phyloP scores from a whole-genome alignment of 305 asterid genomes.

The Caryopteris hybrid region DNA sequence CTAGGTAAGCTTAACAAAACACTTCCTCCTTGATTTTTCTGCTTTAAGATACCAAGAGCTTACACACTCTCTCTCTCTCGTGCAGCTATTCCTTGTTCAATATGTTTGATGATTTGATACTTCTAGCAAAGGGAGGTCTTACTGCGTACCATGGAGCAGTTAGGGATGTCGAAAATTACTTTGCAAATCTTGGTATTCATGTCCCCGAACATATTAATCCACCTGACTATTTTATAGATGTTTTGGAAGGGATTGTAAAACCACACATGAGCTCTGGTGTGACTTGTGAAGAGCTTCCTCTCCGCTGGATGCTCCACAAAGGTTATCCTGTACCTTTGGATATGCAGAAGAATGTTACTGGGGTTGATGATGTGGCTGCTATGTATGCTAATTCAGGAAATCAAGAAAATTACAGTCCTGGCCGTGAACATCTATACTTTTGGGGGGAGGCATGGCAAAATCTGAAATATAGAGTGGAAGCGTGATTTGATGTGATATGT shows the following conservation, averaged over 20 bases:
- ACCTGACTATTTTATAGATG: conserved; percentile 85
- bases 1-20: conserved; percentile 46
- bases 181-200: conserved; percentile 51
- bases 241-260: conserved; percentile 82
- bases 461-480: conserved; percentile 47
- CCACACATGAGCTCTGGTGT: conserved; percentile 46
- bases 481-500: conserved; percentile 38
- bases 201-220: conserved; percentile 94
- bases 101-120: conserved; percentile 94
- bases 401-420: conserved; percentile 37
- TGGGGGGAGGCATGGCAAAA: conserved; percentile 60
- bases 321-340: conserved; percentile 76
- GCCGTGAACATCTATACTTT: conserved; percentile 45
- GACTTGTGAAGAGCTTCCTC: conserved; percentile 74
- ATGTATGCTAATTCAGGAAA: conserved; percentile 24
- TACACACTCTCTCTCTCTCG: conserved; percentile 6
- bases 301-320: conserved; percentile 88
- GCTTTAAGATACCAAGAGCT: not conserved
- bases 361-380: conserved; percentile 21
- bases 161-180: conserved; percentile 79
- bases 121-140: conserved; percentile 96
- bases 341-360: conserved; percentile 45
- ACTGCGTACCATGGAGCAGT: conserved; percentile 85
- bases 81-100: conserved; percentile 86
- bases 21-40: not conserved